phyloP scores from a whole-genome alignment of 2,329 filamentous ascomycete species.

The Penicillium sp. region DNA sequence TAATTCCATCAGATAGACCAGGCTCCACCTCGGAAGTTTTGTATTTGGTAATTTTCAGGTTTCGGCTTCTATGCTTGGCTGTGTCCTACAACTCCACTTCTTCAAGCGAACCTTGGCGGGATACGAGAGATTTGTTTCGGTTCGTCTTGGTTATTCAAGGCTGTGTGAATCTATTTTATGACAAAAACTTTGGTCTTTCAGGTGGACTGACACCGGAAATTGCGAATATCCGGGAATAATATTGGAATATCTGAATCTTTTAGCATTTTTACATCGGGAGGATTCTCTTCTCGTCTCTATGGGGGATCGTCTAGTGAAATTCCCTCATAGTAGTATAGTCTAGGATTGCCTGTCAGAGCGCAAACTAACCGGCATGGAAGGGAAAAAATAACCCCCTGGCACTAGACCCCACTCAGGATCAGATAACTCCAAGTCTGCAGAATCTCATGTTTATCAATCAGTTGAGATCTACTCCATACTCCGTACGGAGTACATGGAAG shows the following conservation, averaged over 20 bases:
- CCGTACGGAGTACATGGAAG: background rate
- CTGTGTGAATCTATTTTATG: background rate
- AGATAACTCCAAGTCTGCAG: conserved; percentile 6
- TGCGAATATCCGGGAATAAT: background rate
- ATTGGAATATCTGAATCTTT: background rate
- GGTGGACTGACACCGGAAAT: conserved; percentile 5
- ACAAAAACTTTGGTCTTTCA: background rate
- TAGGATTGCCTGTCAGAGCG: background rate
- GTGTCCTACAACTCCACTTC: background rate
- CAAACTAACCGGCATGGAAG: background rate
- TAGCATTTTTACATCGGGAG: background rate
- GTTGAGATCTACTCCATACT: background rate
- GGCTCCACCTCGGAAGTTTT: conserved; percentile 4
- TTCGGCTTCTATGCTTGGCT: conserved; percentile 7
- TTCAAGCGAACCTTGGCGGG: conserved; percentile 5
- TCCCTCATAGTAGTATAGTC: background rate
- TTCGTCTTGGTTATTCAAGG: background rate
- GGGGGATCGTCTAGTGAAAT: background rate
- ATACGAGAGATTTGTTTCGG: background rate
- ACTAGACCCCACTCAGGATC: conserved; percentile 7
- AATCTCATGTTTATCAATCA: conserved; percentile 3
- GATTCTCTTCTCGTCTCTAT: background rate
- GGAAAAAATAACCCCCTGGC: background rate
- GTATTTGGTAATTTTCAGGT: conserved; percentile 2
- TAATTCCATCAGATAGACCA: conserved; percentile 14